These are phyloP conservation scores for Pelargonium australe DNA, from an alignment of 441 rosid genomes.

Conservation along the genomic window DNA sequence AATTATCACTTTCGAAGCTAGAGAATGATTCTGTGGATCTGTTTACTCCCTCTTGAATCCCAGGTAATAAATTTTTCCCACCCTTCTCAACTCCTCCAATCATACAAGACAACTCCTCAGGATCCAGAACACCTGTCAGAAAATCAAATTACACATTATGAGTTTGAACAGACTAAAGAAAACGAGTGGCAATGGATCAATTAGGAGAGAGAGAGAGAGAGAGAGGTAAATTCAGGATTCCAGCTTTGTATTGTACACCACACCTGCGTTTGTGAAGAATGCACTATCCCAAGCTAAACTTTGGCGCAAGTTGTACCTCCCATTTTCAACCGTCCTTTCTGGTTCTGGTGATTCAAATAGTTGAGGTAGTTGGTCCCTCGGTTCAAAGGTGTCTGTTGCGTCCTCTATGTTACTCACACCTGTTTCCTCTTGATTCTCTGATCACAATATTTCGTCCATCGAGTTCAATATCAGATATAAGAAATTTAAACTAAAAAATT, in stretches of 20 bases:
- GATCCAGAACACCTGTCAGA: slow-evolving; percentile 64
- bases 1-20: slow-evolving; percentile 60
- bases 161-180: not conserved
- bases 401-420: slow-evolving; percentile 22
- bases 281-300: slow-evolving; percentile 97
- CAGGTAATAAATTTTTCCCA: slow-evolving; percentile 38
- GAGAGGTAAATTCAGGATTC: not conserved
- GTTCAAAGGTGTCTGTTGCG: slow-evolving; percentile 22
- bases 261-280: slow-evolving; percentile 86
- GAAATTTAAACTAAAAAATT: not conserved
- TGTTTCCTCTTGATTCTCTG: slow-evolving; percentile 39
- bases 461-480: slow-evolving; percentile 2
- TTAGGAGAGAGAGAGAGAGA: not conserved
- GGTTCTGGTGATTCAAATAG: slow-evolving; percentile 37
- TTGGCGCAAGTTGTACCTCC: slow-evolving; percentile 60
- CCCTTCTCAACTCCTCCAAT: slow-evolving; percentile 46
- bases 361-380: slow-evolving; percentile 27
- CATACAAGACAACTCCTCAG: slow-evolving; percentile 77
- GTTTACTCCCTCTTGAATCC: slow-evolving; percentile 61
- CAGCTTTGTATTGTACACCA: not conserved
- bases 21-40: slow-evolving; percentile 73
- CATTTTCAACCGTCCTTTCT: slow-evolving; percentile 27
- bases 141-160: not conserved
- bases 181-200: not conserved
- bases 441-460: slow-evolving; percentile 14